Evolutionary conservation across 164 flowering plant genomes (phyloP), one percentile per base, ranked within the genome.

Genomic region (Tetracentron sinense): DNA sequence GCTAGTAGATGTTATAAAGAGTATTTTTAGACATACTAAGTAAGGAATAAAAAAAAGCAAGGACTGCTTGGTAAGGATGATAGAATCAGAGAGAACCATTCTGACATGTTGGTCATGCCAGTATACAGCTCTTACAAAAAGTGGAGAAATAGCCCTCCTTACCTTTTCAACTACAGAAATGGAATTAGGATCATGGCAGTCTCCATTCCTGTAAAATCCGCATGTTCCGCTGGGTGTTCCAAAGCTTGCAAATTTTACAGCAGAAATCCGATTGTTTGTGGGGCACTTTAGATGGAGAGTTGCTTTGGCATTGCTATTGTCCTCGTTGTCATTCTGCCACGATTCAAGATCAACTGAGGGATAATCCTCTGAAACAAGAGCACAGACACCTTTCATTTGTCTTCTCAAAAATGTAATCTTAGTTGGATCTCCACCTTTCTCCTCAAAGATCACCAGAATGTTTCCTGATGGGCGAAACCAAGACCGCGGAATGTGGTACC

Each of bases 401-500:
- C 99, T 77, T 63, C 68, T 87, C 4, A 96, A 82, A 66, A 95
- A 84, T 27, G 54, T 73, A 53, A 92, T 81, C 54, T 81, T 70
- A 21, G 82, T 75, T 50, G 99, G 99, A 72, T 95, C 91, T 56
- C 97, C 97, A 60, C 99, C 99, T 77, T 69, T 83, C 79, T 95
- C 99, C 74, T 95, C 99, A 59, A 95, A 90, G 33, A 95, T 79
- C 63, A 92, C 97, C 66, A 95, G 75, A 49, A 80, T 60, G 54
- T 95, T 95, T 61, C 86, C 97, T 33, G 97, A 78, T 59, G 92
- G 85, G 78, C 81, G 82, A 82, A 95, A 95, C 99, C 99, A 95
- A 66, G 97, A 92, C 30, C 97, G 76, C 25, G 99, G 99, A 71
- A 87, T 82, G 69, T 95, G 99, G 77, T 95, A 95, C 99, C 98